Evolutionary conservation across 2,329 filamentous ascomycete genomes (phyloP), one percentile per base, ranked within the genome.

Genomic region (Didymella pomorum): DNA sequence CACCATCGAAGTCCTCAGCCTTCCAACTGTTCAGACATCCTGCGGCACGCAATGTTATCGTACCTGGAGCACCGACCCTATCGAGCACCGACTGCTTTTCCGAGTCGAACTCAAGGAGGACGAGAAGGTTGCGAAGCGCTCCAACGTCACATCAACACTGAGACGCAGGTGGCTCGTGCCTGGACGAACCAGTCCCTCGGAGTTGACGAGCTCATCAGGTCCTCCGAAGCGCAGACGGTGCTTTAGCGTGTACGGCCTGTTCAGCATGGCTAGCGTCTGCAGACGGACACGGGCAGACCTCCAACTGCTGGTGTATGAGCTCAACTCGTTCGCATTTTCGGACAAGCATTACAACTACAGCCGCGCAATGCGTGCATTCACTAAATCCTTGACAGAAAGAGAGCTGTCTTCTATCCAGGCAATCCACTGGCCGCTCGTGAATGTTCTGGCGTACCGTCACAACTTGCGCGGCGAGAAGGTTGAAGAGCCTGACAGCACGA

Each of bases 191-290:
- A 7, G 31, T n/a, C 31, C 31, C 18, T n/a, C 31, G 9, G 31
- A 35, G 6, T 35, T 35, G 16, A n/a, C 31, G 31, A 25, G 20
- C 11, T 47, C 44, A 5, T 45, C 43, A 16, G 7, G 12, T 4
- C 41, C 29, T 4, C n/a, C 3, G 14, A 46, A 53, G 35, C 31
- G n/a, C 26, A 46, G 14, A 42, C 50, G 50, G 12, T 53, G 50
- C 25, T 37, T 55, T 28, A 55, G 52, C 20, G 37, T 55, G n/a
- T 37, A 55, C 7, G 44, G 45, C 5, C 23, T 55, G 2, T 55
- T 55, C 12, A 29, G 12, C n/a, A n/a, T 55, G 37, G 25, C 37
- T 2, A 55, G 45, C 6, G 45, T 55, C 2, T 55, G 52, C 45
- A 35, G 44, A 16, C 52, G 49, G 28, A 43, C 35, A 16, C 52